A percentile compares a stretch with the other conserved stretches of the same genome.
These are phyloP conservation scores for Neltuma alba DNA, from an alignment of 306 rosid genomes.

Conservation along the genomic window DNA sequence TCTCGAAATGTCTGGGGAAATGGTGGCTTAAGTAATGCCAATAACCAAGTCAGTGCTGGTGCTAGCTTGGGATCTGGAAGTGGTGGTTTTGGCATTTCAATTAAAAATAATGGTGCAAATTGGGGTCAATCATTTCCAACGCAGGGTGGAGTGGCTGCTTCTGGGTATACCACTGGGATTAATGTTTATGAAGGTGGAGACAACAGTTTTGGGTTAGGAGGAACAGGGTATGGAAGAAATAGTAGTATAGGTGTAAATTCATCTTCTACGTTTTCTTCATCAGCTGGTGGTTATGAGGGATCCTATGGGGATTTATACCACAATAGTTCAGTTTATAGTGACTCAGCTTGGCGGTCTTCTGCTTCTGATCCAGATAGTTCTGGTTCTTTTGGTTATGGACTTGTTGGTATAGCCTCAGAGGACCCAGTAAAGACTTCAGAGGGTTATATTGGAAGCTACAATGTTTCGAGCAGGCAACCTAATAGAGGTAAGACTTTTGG, in stretches of 20 bases:
- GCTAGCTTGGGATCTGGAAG: conserved; percentile 68
- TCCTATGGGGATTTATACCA: conserved; percentile 74
- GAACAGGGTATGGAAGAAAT: conserved; percentile 79
- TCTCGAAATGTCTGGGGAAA: conserved; percentile 90
- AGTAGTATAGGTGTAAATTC: conserved; percentile 50
- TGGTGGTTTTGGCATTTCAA: conserved; percentile 70
- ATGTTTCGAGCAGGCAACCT: conserved; percentile 79
- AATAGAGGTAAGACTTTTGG: conserved; percentile 80
- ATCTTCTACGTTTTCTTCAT: conserved; percentile 57
- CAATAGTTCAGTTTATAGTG: conserved; percentile 66
- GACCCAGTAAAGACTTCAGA: conserved; percentile 70
- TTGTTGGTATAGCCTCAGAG: conserved; percentile 75
- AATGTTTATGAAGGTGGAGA: conserved; percentile 75
- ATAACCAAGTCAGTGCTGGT: conserved; percentile 51
- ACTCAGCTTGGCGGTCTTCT: conserved; percentile 82
- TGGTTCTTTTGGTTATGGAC: conserved; percentile 72
- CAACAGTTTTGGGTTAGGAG: conserved; percentile 67
- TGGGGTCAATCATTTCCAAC: conserved; percentile 63
- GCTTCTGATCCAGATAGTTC: conserved; percentile 84
- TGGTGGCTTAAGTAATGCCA: conserved; percentile 60
- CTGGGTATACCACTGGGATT: conserved; percentile 60
- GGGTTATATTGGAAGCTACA: conserved; percentile 84
- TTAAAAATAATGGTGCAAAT: conserved; percentile 62
- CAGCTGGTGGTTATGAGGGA: conserved; percentile 75
- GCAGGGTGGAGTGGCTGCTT: conserved; percentile 71